Evolutionary conservation across 495 filamentous ascomycete species (phyloP).

Genomic region (Penicillium cataractarum): DNA sequence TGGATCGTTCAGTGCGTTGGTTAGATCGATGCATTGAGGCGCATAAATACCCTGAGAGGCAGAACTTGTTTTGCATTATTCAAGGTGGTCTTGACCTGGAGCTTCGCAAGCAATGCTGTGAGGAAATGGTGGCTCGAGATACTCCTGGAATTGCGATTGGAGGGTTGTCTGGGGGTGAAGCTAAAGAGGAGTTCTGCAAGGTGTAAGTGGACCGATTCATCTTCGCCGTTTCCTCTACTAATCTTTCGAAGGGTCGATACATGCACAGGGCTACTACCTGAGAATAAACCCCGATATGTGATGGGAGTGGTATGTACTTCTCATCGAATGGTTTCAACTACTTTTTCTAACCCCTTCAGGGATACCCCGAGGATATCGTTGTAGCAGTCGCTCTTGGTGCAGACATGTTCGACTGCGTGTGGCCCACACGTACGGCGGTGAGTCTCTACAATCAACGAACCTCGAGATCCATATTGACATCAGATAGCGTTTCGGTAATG

Average conservation of each 20-base stretch:
- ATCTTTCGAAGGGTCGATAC: slow-evolving; percentile 65
- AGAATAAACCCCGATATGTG: slow-evolving; percentile 92
- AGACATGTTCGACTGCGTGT: slow-evolving; percentile 99
- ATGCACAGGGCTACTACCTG: slow-evolving; percentile 83
- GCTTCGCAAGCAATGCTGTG: slow-evolving; percentile 79
- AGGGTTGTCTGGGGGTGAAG: slow-evolving; percentile 86
- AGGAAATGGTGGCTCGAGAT: slow-evolving; percentile 86
- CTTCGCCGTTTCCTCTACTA: not conserved
- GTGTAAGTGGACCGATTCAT: slow-evolving; percentile 44
- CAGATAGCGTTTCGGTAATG: slow-evolving; percentile 78
- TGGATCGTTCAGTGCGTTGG: slow-evolving; percentile 97
- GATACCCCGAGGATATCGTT: slow-evolving; percentile 93
- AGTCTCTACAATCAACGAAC: slow-evolving; percentile 11
- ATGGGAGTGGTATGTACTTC: slow-evolving; percentile 80
- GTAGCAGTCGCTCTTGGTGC: slow-evolving; percentile 91
- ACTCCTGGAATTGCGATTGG: slow-evolving; percentile 98
- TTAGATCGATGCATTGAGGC: slow-evolving; percentile 94
- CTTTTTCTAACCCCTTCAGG: slow-evolving; percentile 46
- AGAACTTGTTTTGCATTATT: slow-evolving; percentile 99
- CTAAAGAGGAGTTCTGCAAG: slow-evolving; percentile 64
- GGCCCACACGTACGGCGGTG: slow-evolving; percentile 92
- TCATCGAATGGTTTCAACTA: not conserved
- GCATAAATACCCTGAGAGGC: slow-evolving; percentile 77
- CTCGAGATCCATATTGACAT: not conserved
- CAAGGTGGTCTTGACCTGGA: slow-evolving; percentile 94